Percentiles rank a stretch among this genome's conserved stretches.
phyloP scores from a whole-genome alignment of 306 rosid genomes.

The Lathyrus sativus region DNA sequence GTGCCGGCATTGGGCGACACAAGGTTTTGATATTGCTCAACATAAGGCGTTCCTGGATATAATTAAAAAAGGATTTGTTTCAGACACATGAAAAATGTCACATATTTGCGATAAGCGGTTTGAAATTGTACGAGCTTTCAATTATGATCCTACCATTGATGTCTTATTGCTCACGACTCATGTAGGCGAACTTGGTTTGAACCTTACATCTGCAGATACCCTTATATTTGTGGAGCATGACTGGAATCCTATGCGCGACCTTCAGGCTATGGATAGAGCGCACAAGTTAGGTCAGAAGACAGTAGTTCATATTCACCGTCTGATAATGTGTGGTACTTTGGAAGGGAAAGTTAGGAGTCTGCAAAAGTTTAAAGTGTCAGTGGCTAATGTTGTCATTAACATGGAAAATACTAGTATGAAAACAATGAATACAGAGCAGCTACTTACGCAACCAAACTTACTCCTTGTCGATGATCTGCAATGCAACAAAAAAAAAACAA shows the following conservation, averaged over 20 bases:
- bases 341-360: conserved; percentile 98
- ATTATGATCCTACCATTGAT: conserved; percentile 98
- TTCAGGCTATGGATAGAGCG: conserved; percentile 99
- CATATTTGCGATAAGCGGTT: conserved; percentile 90
- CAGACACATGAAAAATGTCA: no score
- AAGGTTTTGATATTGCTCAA: no score
- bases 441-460: no score
- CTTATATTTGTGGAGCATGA: conserved; percentile 97
- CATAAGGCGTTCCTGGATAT: no score
- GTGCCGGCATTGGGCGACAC: no score
- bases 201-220: conserved; percentile 95
- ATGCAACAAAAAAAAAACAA: no score
- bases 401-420: conserved; percentile 92
- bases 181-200: conserved; percentile 97
- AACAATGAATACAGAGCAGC: conserved; percentile 98
- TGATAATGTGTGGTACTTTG: conserved; percentile 96
- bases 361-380: conserved; percentile 83
- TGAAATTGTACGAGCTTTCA: conserved; percentile 86
- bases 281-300: conserved; percentile 95
- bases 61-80: no score
- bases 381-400: conserved; percentile 95
- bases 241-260: conserved; percentile 99
- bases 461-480: no score
- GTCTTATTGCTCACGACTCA: conserved; percentile 90
- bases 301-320: conserved; percentile 92